Evolutionary conservation across 805 yeast genomes (phyloP), one percentile per base, ranked within the genome.

Genomic region (Wickerhamomyces chaumierensis): DNA sequence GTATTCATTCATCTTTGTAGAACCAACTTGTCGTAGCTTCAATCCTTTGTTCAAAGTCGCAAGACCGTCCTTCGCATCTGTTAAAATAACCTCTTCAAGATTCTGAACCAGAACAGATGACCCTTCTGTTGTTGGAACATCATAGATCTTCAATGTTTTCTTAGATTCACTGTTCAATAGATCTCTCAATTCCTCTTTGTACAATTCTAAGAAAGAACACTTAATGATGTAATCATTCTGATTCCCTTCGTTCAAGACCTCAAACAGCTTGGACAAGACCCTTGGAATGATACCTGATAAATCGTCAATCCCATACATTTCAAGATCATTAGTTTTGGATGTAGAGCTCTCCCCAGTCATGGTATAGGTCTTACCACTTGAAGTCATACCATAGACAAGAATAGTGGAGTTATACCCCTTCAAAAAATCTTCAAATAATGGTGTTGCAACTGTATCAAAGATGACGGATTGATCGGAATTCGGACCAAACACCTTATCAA

Each of bases 381-480:
- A 92, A 0, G 95, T 86, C 69, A 85, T 94, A 5, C 96, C 96
- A 59, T 87, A 87, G 0, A 92, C 94, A 47, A 86, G 66, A 21
- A 85, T 69, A 0, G 95, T 81, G 47, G 87, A 85, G 53, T 84
- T 85, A 53, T 78, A 81, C 17, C 90, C 94, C 38, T 68, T 62
- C 41, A 86, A 60, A 42, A 86, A 70, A 44, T 88, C 95, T 19
- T 69, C 66, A 36, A 80, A 67, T 39, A 77, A 57, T 12, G 78
- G 78, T 25, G 69, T 61, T 0, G 88, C 94, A 16, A 80, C 79
- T 19, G 72, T 72, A 18, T 77, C 73, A 48, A 78, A 87, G 1
- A 87, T 56, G 31, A 68, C 61, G 34, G 65, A 61, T 57, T 87
- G 96, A 48, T 77, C 86, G 3, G 90, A 78, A 43, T 75, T 79